Evolutionary conservation across 2,329 filamentous ascomycete species (phyloP).

Genomic region (Aspergillus melleus): DNA sequence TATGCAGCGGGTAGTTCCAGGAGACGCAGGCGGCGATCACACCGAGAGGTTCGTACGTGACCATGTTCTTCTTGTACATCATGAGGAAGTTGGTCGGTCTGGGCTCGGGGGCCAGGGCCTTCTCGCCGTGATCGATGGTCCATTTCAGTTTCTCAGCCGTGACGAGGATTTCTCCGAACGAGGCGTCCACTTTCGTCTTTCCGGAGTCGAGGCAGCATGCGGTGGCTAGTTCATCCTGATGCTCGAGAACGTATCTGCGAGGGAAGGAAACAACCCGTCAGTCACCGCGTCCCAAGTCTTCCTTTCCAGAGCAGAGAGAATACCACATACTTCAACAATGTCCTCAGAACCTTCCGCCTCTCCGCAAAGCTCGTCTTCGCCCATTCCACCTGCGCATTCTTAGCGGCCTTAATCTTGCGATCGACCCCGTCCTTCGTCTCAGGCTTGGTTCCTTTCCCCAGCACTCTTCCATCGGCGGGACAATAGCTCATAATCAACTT

Average conservation of each 20-base stretch:
- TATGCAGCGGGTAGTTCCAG: conserved; percentile 98
- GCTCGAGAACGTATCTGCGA: conserved; percentile 71
- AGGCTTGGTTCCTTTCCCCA: conserved; percentile 67
- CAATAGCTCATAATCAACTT: conserved; percentile 53
- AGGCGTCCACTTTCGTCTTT: conserved; percentile 93
- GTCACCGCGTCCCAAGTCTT: no score
- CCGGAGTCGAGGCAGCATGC: conserved; percentile 89
- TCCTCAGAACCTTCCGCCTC: conserved; percentile 75
- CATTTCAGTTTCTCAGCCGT: conserved; percentile 92
- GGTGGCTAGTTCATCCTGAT: conserved; percentile 82
- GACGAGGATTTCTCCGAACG: conserved; percentile 90
- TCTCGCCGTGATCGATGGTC: conserved; percentile 89
- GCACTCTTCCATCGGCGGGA: conserved; percentile 81
- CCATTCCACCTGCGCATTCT: conserved; percentile 76
- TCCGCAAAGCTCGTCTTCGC: conserved; percentile 73
- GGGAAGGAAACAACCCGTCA: not conserved
- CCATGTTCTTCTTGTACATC: conserved; percentile 91
- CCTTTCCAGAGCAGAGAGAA: not conserved
- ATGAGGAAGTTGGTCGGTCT: conserved; percentile 89
- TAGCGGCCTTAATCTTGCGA: conserved; percentile 70
- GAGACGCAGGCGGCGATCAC: conserved; percentile 90
- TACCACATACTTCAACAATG: conserved; percentile 63
- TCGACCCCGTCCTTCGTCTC: conserved; percentile 77
- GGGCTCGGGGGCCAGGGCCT: conserved; percentile 67
- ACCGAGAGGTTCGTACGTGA: conserved; percentile 87